phyloP scores from a whole-genome alignment of 2,329 filamentous ascomycete species.

The Karstenula rhodostoma region DNA sequence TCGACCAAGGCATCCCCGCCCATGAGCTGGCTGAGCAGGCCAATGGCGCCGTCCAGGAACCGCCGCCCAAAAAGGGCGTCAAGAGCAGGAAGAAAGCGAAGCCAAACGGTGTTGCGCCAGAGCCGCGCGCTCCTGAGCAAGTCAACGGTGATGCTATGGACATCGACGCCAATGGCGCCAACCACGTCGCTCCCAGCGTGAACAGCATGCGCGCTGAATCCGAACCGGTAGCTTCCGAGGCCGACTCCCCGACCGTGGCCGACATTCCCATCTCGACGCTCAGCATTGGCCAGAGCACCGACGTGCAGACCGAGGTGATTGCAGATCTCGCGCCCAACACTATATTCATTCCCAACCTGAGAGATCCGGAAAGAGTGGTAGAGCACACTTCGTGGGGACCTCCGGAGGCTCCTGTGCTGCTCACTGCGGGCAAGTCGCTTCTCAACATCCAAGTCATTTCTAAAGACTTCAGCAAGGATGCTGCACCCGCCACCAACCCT shows the following conservation, averaged over 20 bases:
- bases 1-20: conserved; percentile 47
- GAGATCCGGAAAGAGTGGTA: conserved; percentile 33
- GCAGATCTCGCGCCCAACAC: conserved; percentile 42
- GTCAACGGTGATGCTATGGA: conserved; percentile 55
- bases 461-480: conserved; percentile 21
- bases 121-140: conserved; percentile 4
- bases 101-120: conserved; percentile 41
- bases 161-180: conserved; percentile 48
- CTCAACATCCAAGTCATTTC: conserved; percentile 43
- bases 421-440: conserved; percentile 47
- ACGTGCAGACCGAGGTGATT: conserved; percentile 48
- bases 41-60: conserved; percentile 42
- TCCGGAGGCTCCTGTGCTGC: conserved; percentile 37
- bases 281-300: conserved; percentile 48
- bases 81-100: conserved; percentile 37
- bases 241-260: conserved; percentile 48
- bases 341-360: conserved; percentile 37
- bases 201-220: conserved; percentile 46
- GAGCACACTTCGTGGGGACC: conserved; percentile 49
- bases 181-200: conserved; percentile 24
- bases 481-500: conserved; percentile 22
- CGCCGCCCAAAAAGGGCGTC: conserved; percentile 44
- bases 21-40: conserved; percentile 44
- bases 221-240: conserved; percentile 46
- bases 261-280: conserved; percentile 51